Evolutionary conservation across 768 basidiomycete species (phyloP).

Genomic region (Russula lepida): DNA sequence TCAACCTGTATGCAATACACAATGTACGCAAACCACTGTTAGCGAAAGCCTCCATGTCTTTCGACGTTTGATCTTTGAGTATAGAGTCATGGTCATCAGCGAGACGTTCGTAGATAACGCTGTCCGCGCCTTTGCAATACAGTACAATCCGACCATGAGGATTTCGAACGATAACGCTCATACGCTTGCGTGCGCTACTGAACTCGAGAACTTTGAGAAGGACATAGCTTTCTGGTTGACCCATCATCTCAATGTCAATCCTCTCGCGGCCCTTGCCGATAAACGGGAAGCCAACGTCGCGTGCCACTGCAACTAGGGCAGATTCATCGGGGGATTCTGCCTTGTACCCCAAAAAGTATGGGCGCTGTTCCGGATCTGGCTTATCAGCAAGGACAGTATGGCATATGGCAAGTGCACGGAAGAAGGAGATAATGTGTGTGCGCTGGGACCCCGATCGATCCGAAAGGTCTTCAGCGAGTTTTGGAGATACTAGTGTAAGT

Average conservation of each 20-base stretch:
- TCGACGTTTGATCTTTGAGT: constrained; percentile 68
- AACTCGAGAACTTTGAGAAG: constrained; percentile 84
- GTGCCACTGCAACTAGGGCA: constrained; percentile 83
- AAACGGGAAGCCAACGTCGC: constrained; percentile 92
- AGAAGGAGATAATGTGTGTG: constrained; percentile 69
- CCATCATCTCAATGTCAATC: constrained; percentile 88
- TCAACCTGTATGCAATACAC: constrained; percentile 73
- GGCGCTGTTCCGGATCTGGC: constrained; percentile 51
- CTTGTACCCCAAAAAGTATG: constrained; percentile 75
- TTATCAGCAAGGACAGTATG: constrained; percentile 84
- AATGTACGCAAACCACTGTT: constrained; percentile 88
- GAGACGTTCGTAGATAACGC: constrained; percentile 84
- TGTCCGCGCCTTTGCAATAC: constrained; percentile 97
- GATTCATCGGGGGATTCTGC: constrained; percentile 96
- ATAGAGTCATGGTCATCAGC: constrained; percentile 62
- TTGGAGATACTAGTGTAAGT: constrained; percentile 82
- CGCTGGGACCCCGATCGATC: constrained; percentile 55
- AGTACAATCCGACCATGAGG: constrained; percentile 77
- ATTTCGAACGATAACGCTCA: constrained; percentile 84
- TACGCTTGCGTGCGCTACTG: constrained; percentile 88
- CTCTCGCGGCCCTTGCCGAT: constrained; percentile 61
- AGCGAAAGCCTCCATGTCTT: constrained; percentile 90
- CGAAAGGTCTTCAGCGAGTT: constrained; percentile 69
- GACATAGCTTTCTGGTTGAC: constrained; percentile 74
- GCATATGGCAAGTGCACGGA: constrained; percentile 90